Base-by-base conservation (phyloP, 164 flowering plant genomes). In the Chimonanthus salicifolius region DNA sequence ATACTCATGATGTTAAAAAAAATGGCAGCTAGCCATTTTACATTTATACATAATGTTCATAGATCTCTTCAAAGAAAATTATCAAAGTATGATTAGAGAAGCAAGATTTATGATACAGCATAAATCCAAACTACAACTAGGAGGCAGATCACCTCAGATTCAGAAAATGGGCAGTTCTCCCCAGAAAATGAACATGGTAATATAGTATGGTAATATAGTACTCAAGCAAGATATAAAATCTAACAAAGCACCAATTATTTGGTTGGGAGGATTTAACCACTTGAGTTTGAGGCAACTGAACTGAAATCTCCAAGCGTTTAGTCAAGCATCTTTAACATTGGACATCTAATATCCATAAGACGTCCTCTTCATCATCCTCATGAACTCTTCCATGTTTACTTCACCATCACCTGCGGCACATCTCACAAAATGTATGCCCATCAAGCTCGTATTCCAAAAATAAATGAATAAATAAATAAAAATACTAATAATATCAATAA, bases 331-430 rank as follows among this genome's bases (percentile, higher is more conserved):
- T 3, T 3, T 33, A n/a, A 7, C 65, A 63, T 6, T 18, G 13
- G 65, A 18, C 3, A n/a, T 18, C 7, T 67, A 67, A 58, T 54
- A 73, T 44, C 75, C 71, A 46, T 51, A 58, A 45, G 70, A 63
- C 18, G 98, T 93, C 76, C 83, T 89, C 82, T 78, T 87, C 99
- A 95, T 94, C 91, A 95, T 92, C 84, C 84, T 85, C 76, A 93
- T 74, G 77, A 95, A 95, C 70, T 93, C 99, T 0, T 95, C 98
- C 13, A 76, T 62, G 68, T 78, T 83, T 10, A 95, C 94, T 82
- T 90, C 97, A 6, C 95, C 93, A 81, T 95, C 97, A 68, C 76
- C 99, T 92, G 88, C n/a, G n/a, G n/a, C 48, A 80, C 58, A 78
- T 66, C 45, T 4, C n/a, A 13, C 47, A 44, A 65, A 43, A 45